phyloP scores from a whole-genome alignment of 2,329 filamentous ascomycete species.

The Talaromyces sp. region DNA sequence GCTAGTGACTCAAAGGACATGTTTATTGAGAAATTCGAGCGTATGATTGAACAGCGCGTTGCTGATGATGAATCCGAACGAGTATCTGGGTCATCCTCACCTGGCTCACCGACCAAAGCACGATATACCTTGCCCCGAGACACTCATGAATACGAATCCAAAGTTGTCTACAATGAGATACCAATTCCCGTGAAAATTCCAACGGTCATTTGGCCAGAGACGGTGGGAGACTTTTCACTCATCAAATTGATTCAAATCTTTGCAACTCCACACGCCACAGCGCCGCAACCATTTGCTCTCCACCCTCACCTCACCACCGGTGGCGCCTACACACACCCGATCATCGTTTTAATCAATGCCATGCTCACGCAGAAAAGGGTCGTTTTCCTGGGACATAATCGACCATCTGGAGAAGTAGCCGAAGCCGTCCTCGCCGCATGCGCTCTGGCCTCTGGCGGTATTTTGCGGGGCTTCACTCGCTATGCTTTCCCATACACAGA shows the following conservation, averaged over 20 bases:
- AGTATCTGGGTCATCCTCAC: conserved; percentile 24
- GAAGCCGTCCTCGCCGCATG: conserved; percentile 98
- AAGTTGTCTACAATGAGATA: conserved; percentile 91
- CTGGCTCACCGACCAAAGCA: conserved; percentile 49
- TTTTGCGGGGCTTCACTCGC: conserved; percentile 88
- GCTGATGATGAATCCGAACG: conserved; percentile 50
- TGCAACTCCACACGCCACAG: conserved; percentile 71
- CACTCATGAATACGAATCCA: conserved; percentile 96
- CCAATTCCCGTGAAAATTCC: conserved; percentile 96
- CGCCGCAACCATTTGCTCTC: conserved; percentile 74
- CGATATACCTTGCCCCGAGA: conserved; percentile 78
- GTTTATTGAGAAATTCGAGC: conserved; percentile 95
- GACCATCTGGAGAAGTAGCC: conserved; percentile 90
- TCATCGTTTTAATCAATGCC: conserved; percentile 90
- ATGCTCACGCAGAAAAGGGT: conserved; percentile 93
- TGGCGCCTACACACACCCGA: conserved; percentile 82
- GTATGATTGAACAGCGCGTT: conserved; percentile 80
- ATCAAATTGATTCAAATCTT: conserved; percentile 97
- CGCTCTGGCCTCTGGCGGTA: conserved; percentile 82
- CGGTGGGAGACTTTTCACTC: conserved; percentile 93
- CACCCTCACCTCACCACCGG: conserved; percentile 93
- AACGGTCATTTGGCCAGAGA: conserved; percentile 87
- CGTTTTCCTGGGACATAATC: conserved; percentile 91
- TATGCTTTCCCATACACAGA: conserved; percentile 98
- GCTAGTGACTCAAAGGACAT: conserved; percentile 91